Conservation (phyloP, 2,329 filamentous ascomycete genomes). For the Aquanectria penicillioides region DNA sequence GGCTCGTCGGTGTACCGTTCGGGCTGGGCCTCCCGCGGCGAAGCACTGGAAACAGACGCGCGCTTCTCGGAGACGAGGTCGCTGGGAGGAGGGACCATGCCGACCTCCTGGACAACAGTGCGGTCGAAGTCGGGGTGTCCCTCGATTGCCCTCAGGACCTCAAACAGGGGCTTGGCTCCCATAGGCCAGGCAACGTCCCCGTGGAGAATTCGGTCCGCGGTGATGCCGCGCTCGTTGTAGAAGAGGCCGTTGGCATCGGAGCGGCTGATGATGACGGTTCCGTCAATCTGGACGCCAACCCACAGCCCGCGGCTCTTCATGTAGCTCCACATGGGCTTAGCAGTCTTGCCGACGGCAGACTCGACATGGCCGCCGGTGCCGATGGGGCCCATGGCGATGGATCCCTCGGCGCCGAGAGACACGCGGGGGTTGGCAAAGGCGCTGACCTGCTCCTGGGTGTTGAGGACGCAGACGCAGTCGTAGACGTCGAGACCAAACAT, state of each 20-base stretch:
- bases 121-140: slow-evolving; percentile 42
- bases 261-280: slow-evolving; percentile 79
- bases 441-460: slow-evolving; percentile 72
- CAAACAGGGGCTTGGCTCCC: slow-evolving; percentile 49
- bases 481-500: slow-evolving; percentile 79
- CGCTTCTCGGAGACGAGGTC: slow-evolving; percentile 45
- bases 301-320: slow-evolving; percentile 85
- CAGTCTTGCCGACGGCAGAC: slow-evolving; percentile 43
- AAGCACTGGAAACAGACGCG: background rate
- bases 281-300: slow-evolving; percentile 82
- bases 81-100: slow-evolving; percentile 29
- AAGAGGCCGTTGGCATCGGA: slow-evolving; percentile 83
- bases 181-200: slow-evolving; percentile 53
- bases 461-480: slow-evolving; percentile 81
- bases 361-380: slow-evolving; percentile 71
- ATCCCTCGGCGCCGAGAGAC: slow-evolving; percentile 76
- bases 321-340: slow-evolving; percentile 79
- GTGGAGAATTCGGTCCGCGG: slow-evolving; percentile 48
- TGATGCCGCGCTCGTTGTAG: slow-evolving; percentile 68
- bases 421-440: slow-evolving; percentile 74
- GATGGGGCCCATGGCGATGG: slow-evolving; percentile 67
- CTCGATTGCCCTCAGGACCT: slow-evolving; percentile 52
- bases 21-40: background rate
- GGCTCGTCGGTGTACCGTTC: slow-evolving; percentile 30
- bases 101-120: slow-evolving; percentile 41